Evolutionary conservation across 2,329 filamentous ascomycete genomes (phyloP), one percentile per base, ranked within the genome.

Genomic region (Fusarium devonianum): DNA sequence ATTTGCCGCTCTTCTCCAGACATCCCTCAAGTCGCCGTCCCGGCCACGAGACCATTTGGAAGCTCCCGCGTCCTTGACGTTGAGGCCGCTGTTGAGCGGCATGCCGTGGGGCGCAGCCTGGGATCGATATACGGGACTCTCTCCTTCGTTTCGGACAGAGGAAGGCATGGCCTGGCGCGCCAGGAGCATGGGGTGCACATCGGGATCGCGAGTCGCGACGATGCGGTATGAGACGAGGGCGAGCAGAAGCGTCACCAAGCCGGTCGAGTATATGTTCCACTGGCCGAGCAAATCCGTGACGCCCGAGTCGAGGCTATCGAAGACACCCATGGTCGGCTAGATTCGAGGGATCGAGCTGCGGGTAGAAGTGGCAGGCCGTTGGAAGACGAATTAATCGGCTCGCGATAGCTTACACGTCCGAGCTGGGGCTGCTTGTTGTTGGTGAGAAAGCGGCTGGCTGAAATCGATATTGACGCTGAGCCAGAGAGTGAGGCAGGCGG

Each of bases 161-260:
- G 90, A 89, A 39, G 88, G 81, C 57, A 86, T 80, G 3, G 91
- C 84, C 77, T 97, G 94, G 43, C 93, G 85, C 45, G 90, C 89
- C 19, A 99, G 86, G 36, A 97, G 82, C 72, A 96, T 86, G 23
- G 94, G 93, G 72, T 97, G 94, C 5, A 89, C 88, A 75, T 99
- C 94, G 5, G 94, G 89, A 42, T 97, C 93, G 52, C 84, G 82
- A 39, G 83, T 81, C 53, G 84, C 84, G 64, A 89, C 76, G 58
- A 95, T 74, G 33, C 86, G 82, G 72, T 90, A 92, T 48, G 86
- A 80, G 47, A 93, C 72, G 65, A 92, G 81, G 44, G 80, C 77
- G 53, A 87, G 75, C 32, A 97, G 77, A 52, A 83, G 67, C 17
- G 87, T 82, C 34, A 84, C 80, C 57, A 99, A 79, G 14, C 64